Conservation (phyloP, 306 rosid species). For the Trifolium pratense region DNA sequence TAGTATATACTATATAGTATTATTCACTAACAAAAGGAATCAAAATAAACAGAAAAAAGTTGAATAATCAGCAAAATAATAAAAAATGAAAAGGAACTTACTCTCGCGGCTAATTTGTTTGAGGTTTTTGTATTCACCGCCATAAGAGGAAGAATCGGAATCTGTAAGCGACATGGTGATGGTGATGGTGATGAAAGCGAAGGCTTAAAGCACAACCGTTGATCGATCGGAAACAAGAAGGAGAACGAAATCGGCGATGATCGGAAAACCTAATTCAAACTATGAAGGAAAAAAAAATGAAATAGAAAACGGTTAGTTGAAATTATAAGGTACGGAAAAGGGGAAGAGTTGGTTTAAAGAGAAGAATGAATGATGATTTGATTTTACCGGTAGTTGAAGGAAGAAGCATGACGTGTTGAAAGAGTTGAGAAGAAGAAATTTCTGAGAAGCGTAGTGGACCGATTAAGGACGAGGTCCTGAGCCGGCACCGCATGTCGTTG, state of each 20-base stretch:
- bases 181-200: constrained; percentile 12
- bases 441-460: constrained; percentile 51
- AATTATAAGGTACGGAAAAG: not conserved
- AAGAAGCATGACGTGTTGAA: constrained; percentile 46
- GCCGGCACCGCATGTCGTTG: constrained; percentile 45
- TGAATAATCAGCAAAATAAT: not conserved
- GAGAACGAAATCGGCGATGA: constrained; percentile 39
- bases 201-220: constrained; percentile 35
- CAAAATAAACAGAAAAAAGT: not conserved
- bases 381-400: constrained; percentile 30
- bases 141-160: constrained; percentile 52
- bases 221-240: constrained; percentile 39
- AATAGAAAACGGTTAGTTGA: constrained; percentile 15
- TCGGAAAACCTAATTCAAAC: constrained; percentile 35
- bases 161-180: constrained; percentile 48
- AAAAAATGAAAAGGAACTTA: constrained; percentile 13
- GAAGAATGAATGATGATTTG: not conserved
- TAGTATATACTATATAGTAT: not conserved
- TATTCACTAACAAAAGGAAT: constrained; percentile 16
- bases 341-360: constrained; percentile 2
- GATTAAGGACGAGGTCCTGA: constrained; percentile 46
- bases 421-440: constrained; percentile 41
- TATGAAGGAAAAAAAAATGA: not conserved
- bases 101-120: constrained; percentile 53
- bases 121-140: constrained; percentile 44